A percentile compares a stretch with the other conserved stretches of the same genome.
phyloP scores from a whole-genome alignment of 192 early-diverging fungal species.

The Coemansia sp. region DNA sequence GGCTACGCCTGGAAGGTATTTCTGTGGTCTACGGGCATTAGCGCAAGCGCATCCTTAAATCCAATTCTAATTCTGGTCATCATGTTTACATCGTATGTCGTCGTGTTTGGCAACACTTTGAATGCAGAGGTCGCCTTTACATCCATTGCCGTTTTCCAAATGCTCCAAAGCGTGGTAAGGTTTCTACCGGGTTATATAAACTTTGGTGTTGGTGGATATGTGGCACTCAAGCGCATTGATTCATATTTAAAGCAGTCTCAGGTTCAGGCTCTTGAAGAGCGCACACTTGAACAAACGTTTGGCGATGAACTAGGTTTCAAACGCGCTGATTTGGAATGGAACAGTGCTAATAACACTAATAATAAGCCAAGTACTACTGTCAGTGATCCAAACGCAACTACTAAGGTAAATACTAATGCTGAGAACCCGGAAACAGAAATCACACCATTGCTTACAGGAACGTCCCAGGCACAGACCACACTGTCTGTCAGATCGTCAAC shows the following conservation, averaged over 20 bases:
- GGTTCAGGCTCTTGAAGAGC: slow-evolving; percentile 11
- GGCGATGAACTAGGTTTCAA: slow-evolving; percentile 6
- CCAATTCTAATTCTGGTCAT: slow-evolving; percentile 53
- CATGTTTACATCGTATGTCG: slow-evolving; percentile 60
- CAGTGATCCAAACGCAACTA: too few relatives aligned
- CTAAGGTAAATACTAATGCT: not conserved
- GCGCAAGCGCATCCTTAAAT: slow-evolving; percentile 12
- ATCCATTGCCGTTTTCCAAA: slow-evolving; percentile 62
- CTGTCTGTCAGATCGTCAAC: not conserved
- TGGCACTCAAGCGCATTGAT: slow-evolving; percentile 9
- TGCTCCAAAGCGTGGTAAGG: slow-evolving; percentile 62
- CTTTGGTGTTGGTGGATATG: slow-evolving; percentile 43
- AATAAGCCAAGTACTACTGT: not conserved
- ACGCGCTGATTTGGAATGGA: slow-evolving; percentile 13
- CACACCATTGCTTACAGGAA: slow-evolving; percentile 8
- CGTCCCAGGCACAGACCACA: too few relatives aligned
- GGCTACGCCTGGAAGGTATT: slow-evolving; percentile 47
- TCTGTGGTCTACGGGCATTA: slow-evolving; percentile 51
- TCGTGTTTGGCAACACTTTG: slow-evolving; percentile 54
- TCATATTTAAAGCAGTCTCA: slow-evolving; percentile 13
- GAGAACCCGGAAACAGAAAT: not conserved
- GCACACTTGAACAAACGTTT: not conserved
- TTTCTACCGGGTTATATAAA: slow-evolving; percentile 58
- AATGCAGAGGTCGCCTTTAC: slow-evolving; percentile 65
- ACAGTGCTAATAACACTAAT: not conserved